Base-by-base conservation (phyloP, 2,329 filamentous ascomycete genomes). In the Drechslerella stenobrocha region DNA sequence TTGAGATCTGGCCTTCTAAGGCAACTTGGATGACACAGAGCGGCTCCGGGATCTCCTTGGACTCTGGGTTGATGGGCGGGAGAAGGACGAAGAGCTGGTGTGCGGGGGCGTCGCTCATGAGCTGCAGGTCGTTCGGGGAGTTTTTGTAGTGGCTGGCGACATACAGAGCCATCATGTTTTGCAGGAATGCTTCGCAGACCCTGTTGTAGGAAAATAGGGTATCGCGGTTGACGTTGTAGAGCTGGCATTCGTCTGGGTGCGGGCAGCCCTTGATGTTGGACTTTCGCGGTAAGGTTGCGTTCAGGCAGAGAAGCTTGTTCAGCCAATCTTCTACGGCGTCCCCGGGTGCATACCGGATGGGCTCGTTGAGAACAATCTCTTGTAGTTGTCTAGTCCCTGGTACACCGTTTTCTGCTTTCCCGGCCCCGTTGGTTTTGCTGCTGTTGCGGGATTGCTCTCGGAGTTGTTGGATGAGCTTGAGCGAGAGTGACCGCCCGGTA, bases 91-190 rank as follows among this genome's bases (percentile, higher is more conserved):
- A 98, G 4, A 98, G 83, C 76, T 97, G 91, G 77, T 98, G 93
- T 0, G 93, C 92, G 1, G 93, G 93, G 0, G 93, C 93, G 77
- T 98, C 93, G 69, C 90, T 96, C 90, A 98, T 95, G 60, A 98
- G 83, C 76, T 97, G 93, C n/a, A 98, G 82, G 74, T 98, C 93
- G 73, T 98, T 95, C 0, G 93, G 93, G 0, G 91, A 90, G 78
- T 98, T 98, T 78, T 97, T 97, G 81, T 98, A 96, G 77, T 96
- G 90, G 72, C 90, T 95, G 24, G 93, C 90, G 24, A 98, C 95
- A 73, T 97, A 98, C 1, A 98, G 83, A 0, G 91, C 90, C 78
- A 98, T 92, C 90, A 98, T 96, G 73, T 96, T 90, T 76, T 98
- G 93, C 57, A 98, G 79, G 78, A 98, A 97, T 75, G 91, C 93